Conservation (phyloP, 2,329 filamentous ascomycete genomes). For the Trichoderma polysporum region DNA sequence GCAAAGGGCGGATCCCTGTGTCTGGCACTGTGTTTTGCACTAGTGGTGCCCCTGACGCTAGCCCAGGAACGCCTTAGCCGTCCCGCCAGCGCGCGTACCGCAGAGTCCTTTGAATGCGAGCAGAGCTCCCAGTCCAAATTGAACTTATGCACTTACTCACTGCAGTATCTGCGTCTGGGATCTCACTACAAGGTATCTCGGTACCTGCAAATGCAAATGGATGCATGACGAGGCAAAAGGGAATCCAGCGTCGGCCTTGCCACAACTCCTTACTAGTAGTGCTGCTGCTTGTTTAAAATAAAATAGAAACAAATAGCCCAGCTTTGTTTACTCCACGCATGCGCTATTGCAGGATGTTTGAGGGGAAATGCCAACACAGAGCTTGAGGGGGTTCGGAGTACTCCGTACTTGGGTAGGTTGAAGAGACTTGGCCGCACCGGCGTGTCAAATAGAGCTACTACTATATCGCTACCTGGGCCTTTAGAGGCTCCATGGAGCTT, state of each 20-base stretch:
- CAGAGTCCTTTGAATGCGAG: not conserved
- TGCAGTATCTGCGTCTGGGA: not conserved
- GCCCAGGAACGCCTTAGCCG: constrained; percentile 20
- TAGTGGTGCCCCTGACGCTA: constrained; percentile 27
- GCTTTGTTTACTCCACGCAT: not conserved
- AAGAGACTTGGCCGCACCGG: constrained; percentile 3
- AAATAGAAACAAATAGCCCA: not conserved
- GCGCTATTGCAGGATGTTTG: not conserved
- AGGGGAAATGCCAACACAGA: not conserved
- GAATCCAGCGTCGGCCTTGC: not conserved
- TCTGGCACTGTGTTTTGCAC: constrained; percentile 8
- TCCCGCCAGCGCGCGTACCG: constrained; percentile 2
- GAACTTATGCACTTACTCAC: not conserved
- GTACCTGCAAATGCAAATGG: too few species aligned
- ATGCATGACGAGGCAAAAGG: too few species aligned
- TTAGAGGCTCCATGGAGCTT: not conserved
- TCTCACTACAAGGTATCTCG: not conserved
- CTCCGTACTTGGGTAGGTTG: not conserved
- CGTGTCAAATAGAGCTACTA: constrained; percentile 7
- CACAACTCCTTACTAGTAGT: not conserved
- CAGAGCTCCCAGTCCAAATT: not conserved
- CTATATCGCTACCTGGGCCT: not conserved
- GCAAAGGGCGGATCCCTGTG: not conserved
- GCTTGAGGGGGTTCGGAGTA: not conserved
- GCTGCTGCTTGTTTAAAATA: not conserved